A percentile compares a stretch with the other conserved stretches of the same genome.
These are phyloP conservation scores for Balamuthia mandrillaris DNA, from an alignment of 208 protist genomes.

Conservation along the genomic window DNA sequence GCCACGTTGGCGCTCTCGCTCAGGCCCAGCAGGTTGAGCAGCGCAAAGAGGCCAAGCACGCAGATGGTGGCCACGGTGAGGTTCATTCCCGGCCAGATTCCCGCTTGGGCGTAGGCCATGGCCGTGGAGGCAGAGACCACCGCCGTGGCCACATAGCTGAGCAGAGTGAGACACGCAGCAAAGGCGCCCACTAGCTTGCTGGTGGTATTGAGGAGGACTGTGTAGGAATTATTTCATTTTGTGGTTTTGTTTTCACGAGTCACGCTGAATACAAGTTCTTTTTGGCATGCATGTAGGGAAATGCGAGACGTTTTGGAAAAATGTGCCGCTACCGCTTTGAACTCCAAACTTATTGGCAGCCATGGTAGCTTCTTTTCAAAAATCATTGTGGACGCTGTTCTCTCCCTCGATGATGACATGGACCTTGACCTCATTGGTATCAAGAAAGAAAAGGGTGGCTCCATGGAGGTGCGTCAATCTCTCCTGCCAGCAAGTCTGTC, in stretches of 20 bases:
- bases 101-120: conserved; percentile 61
- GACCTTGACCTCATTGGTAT: conserved; percentile 98
- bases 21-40: conserved; percentile 70
- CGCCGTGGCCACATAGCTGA: conserved; percentile 78
- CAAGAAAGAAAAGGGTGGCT: conserved; percentile 99
- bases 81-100: background rate
- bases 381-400: conserved; percentile 97
- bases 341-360: conserved; percentile 98
- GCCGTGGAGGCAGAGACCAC: conserved; percentile 59
- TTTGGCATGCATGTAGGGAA: background rate
- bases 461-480: conserved; percentile 81
- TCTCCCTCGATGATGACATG: conserved; percentile 93
- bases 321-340: conserved; percentile 97
- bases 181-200: conserved; percentile 71
- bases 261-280: too few relatives aligned
- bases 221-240: too few relatives aligned
- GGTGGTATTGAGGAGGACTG: conserved; percentile 76
- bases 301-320: conserved; percentile 77
- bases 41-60: conserved; percentile 69
- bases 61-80: conserved; percentile 58
- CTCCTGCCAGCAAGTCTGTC: background rate
- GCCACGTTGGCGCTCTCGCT: conserved; percentile 73
- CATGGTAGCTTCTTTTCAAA: conserved; percentile 95
- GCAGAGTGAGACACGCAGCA: conserved; percentile 68
- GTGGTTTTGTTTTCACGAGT: too few relatives aligned